phyloP scores from a whole-genome alignment of 129 eudicot species.

The Saposhnikovia divaricata region DNA sequence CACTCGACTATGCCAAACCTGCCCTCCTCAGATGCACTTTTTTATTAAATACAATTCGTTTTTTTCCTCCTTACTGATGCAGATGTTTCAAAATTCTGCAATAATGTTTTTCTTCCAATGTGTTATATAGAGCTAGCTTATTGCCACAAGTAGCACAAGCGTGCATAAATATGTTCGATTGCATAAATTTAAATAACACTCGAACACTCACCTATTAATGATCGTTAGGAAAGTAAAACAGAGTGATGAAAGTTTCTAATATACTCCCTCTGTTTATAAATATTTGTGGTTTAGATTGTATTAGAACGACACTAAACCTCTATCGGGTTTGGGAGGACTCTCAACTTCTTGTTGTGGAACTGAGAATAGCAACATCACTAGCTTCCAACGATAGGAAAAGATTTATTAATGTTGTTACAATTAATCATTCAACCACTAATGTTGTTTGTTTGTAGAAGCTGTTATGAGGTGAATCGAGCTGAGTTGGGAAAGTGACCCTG shows the following conservation, averaged over 20 bases:
- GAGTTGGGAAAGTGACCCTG: constrained; percentile 3
- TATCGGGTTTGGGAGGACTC: not conserved
- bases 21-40: not conserved
- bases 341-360: not conserved
- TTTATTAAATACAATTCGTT: no score
- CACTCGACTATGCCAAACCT: constrained; percentile 6
- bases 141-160: no score
- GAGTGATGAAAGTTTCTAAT: no score
- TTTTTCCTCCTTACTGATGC: not conserved
- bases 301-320: not conserved
- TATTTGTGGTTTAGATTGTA: no score
- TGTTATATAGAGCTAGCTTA: no score
- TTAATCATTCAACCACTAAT: constrained; percentile 6
- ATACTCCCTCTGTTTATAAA: no score
- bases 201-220: not conserved
- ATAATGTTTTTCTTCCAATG: no score
- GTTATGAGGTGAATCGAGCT: constrained; percentile 5
- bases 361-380: not conserved
- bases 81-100: not conserved
- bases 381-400: not conserved
- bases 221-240: no score
- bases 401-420: not conserved
- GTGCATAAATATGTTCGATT: not conserved
- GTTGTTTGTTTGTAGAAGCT: not conserved
- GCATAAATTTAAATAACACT: not conserved